Base-by-base conservation (phyloP, 1,284 basidiomycete genomes). In the Ganoderma boninense region DNA sequence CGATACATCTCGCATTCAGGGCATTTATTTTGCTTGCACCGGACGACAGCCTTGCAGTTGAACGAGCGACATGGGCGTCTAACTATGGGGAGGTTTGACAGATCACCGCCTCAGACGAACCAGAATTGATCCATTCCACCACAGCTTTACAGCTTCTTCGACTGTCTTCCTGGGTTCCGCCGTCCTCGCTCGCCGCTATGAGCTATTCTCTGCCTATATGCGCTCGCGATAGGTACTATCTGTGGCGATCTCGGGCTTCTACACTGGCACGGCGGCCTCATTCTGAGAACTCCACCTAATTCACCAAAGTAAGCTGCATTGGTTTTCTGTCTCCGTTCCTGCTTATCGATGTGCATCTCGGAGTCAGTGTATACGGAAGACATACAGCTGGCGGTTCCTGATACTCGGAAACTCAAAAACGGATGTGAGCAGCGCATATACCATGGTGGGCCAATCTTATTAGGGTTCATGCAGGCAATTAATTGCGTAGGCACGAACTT, bases 131-230 rank as follows among this genome's bases (percentile, higher is more conserved):
- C n/a, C 20, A 38, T 38, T 23, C 29, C 57, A 60, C 57, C 35
- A 35, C 29, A 35, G 32, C 56, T 52, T 60, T 23, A 23, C 57
- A 60, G 20, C 57, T 40, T 60, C 57, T 60, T 60, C 10, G 57
- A 60, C 35, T 20, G 35, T 20, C 20, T 40, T 60, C 32, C 35
- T 40, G 11, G 35, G 20, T 32, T 60, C 18, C 57, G 32, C 35
- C 38, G 35, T 10, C 57, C 20, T 60, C 10, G 18, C 20, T 35
- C 20, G 57, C 46, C n/a, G 10, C 46, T 20, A n/a, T 49, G n/a
- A 23, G 46, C 46, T 6, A 49, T 49, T 8, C 46, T 7, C 46
- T n/a, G 46, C 4, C 38, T 40, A 60, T 40, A 38, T 60, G 20
- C 35, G 20, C 57, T 60, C 35, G 57, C 18, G 35, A 40, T 6